phyloP scores from a whole-genome alignment of 192 early-diverging fungal genomes.

The Geranomyces variabilis region DNA sequence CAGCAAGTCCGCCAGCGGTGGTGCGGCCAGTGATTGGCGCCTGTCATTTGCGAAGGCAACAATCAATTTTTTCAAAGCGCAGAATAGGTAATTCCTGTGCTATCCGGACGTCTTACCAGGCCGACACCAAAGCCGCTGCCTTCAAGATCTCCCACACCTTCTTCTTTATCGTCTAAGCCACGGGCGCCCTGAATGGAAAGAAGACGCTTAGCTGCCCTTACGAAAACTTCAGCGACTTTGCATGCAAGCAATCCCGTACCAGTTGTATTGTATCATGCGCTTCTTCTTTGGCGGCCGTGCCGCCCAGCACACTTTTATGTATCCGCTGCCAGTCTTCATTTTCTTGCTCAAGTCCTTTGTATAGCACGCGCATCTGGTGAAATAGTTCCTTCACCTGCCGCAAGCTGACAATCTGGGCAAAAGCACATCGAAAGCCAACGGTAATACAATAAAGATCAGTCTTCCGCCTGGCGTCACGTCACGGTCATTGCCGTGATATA shows the following conservation, averaged over 20 bases:
- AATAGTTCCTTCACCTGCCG: conserved; percentile 60
- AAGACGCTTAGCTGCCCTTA: neutral
- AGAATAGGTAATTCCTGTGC: neutral
- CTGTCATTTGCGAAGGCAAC: no score
- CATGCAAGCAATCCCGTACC: neutral
- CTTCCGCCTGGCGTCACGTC: neutral
- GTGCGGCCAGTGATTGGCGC: conserved; percentile 18
- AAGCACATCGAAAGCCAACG: neutral
- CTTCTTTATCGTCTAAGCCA: conserved; percentile 47
- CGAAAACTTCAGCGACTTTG: neutral
- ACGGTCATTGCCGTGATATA: neutral
- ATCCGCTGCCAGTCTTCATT: conserved; percentile 47
- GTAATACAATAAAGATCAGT: neutral
- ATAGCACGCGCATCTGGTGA: conserved; percentile 51
- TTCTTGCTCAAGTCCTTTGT: conserved; percentile 54
- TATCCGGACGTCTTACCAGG: conserved; percentile 41
- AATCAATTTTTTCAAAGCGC: no score
- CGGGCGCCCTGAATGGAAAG: neutral
- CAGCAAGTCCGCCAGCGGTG: conserved; percentile 25
- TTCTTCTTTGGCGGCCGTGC: conserved; percentile 17
- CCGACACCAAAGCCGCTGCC: conserved; percentile 62
- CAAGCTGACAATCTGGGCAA: conserved; percentile 53
- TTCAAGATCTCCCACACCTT: conserved; percentile 64
- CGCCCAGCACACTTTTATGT: conserved; percentile 16
- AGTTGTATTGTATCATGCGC: conserved; percentile 8